Percentiles rank a stretch among this genome's conserved stretches.
These are phyloP conservation scores for Jaenimonas drosophilae DNA, from an alignment of 208 protist genomes.

Conservation along the genomic window DNA sequence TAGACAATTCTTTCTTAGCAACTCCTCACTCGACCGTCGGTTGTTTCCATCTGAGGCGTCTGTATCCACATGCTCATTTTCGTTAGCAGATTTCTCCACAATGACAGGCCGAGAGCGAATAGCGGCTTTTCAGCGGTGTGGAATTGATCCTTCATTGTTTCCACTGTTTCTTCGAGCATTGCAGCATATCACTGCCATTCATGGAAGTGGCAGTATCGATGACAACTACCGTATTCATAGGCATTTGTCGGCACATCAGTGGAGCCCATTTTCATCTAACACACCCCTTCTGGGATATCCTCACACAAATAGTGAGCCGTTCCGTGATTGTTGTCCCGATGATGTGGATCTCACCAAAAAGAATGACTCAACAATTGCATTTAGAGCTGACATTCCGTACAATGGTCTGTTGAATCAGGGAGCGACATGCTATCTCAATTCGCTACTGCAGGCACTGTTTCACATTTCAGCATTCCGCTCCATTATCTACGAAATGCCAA, in stretches of 20 bases:
- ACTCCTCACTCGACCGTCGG: slow-evolving; percentile 38
- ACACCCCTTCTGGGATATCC: slow-evolving; percentile 49
- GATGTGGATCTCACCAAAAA: not conserved
- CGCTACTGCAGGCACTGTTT: slow-evolving; percentile 84
- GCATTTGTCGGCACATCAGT: slow-evolving; percentile 52
- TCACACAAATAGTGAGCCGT: slow-evolving; percentile 45
- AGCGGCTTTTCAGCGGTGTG: slow-evolving; percentile 49
- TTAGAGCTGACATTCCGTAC: slow-evolving; percentile 17
- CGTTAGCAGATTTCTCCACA: slow-evolving; percentile 47
- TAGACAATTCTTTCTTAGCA: slow-evolving; percentile 77
- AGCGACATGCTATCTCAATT: slow-evolving; percentile 90
- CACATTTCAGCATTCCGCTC: slow-evolving; percentile 80
- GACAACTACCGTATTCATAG: slow-evolving; percentile 66
- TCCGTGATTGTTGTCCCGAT: slow-evolving; percentile 11
- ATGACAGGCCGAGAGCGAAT: slow-evolving; percentile 72
- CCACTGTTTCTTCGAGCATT: slow-evolving; percentile 69
- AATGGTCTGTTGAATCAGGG: slow-evolving; percentile 88
- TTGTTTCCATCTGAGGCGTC: slow-evolving; percentile 54
- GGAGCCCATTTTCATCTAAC: slow-evolving; percentile 29
- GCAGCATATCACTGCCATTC: slow-evolving; percentile 62
- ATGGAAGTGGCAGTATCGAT: slow-evolving; percentile 30
- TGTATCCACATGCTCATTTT: slow-evolving; percentile 41
- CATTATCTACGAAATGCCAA: slow-evolving; percentile 88
- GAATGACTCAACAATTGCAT: not conserved
- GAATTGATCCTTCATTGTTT: slow-evolving; percentile 57